Evolutionary conservation across 129 eudicot species (phyloP), one percentile per base, ranked within the genome.

Genomic region (Chrysanthemum lavandulifolium): DNA sequence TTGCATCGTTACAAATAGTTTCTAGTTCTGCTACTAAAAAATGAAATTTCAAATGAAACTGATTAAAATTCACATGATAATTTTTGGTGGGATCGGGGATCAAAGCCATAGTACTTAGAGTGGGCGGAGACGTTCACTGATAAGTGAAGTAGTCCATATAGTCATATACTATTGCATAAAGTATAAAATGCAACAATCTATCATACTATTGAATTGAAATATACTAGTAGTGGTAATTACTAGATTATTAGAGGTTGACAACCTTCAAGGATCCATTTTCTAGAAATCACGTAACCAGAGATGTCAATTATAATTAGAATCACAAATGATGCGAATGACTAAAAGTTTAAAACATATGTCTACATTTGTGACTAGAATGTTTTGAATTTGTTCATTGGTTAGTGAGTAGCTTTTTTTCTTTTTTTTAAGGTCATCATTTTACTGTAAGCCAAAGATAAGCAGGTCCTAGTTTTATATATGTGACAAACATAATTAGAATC

Each of bases 41-140:
- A 13, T 3, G 18, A 52, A 52, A 52, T 52, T 13, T 52, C 57
- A 52, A 52, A 52, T 52, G 15, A 13, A 52, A 52, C 0, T 5
- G 57, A 52, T 52, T 52, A 2, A 52, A 13, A 2, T 52, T 16
- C 15, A 52, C 15, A 52, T 52, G 16, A n/a, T 33, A 6, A 33
- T 4, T 33, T 33, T 33, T 33, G 5, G 57, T 13, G 14, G 57
- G 15, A 52, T 52, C 6, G 18, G 57, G 56, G 57, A 52, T 18
- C 57, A 52, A 52, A 52, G 57, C 1, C 14, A 11, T 52, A 2
- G 57, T 52, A 52, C 57, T 52, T 13, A 13, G 56, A 9, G 59
- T 10, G 31, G 76, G 67, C n/a, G n/a, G 67, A 58, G 76, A 58
- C 58, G 56, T 60, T 61, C 69, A 73, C n/a, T 49, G 61, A 25